A percentile compares a stretch with the other conserved stretches of the same genome.
Conservation (phyloP, 257 asterid species). For the Haberlea rhodopensis region DNA sequence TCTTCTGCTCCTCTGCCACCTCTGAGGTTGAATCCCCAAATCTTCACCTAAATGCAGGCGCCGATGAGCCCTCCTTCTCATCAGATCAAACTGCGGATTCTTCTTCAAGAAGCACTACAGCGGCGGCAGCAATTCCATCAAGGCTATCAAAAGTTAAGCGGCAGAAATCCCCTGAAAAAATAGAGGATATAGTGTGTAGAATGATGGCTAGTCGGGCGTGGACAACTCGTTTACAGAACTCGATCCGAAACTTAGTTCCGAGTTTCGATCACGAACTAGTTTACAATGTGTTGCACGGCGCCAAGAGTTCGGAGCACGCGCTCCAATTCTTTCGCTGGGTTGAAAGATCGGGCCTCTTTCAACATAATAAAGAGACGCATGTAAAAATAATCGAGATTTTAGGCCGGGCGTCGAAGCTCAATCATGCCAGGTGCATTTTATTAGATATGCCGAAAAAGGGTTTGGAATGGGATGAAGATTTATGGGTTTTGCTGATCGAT, state of each 20-base stretch:
- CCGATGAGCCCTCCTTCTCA: conserved; percentile 17
- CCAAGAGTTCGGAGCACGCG: conserved; percentile 73
- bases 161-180: conserved; percentile 45
- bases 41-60: conserved; percentile 20
- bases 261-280: conserved; percentile 68
- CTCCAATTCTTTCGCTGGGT: conserved; percentile 97
- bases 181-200: conserved; percentile 64
- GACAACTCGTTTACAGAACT: conserved; percentile 90
- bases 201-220: conserved; percentile 90
- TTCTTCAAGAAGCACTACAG: conserved; percentile 9
- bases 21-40: conserved; percentile 21
- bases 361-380: conserved; percentile 65
- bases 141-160: conserved; percentile 39
- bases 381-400: conserved; percentile 71
- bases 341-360: conserved; percentile 63
- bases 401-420: conserved; percentile 70
- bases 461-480: conserved; percentile 86
- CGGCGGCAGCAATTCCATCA: conserved; percentile 16
- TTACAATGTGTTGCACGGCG: conserved; percentile 68
- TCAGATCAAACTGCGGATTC: conserved; percentile 26
- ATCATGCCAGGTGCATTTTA: conserved; percentile 84
- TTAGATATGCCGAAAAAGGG: conserved; percentile 85
- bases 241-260: conserved; percentile 70
- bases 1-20: conserved; percentile 43
- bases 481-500: conserved; percentile 76